These are phyloP conservation scores for Lactarius hengduanensis DNA, from an alignment of 768 basidiomycete species.

Conservation along the genomic window DNA sequence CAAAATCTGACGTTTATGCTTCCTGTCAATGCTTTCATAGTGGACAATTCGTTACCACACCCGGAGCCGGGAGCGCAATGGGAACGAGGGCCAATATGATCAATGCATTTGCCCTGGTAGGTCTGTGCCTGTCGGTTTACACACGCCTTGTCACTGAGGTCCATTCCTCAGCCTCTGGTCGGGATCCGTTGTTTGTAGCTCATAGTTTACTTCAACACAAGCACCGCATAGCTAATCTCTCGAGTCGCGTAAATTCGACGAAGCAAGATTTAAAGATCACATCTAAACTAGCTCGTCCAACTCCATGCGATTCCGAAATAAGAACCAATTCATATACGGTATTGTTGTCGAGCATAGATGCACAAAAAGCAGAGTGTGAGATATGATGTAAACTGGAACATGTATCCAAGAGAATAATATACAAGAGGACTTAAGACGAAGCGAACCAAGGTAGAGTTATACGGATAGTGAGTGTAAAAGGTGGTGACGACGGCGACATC, in stretches of 20 bases:
- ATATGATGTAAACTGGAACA: constrained; percentile 15
- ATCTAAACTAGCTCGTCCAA: background rate
- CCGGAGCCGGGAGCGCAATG: constrained; percentile 2
- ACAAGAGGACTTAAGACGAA: constrained; percentile 15
- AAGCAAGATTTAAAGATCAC: background rate
- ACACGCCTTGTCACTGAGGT: background rate
- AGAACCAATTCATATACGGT: background rate
- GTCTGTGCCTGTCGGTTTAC: background rate
- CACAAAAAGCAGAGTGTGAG: constrained; percentile 8
- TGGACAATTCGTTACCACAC: constrained; percentile 12
- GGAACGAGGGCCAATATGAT: constrained; percentile 22
- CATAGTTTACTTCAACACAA: background rate
- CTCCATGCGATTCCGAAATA: background rate
- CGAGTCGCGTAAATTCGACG: background rate
- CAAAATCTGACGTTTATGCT: constrained; percentile 8
- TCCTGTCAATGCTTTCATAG: background rate
- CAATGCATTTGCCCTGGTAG: background rate
- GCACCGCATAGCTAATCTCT: background rate
- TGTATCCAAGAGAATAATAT: constrained; percentile 25
- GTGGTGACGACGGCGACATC: constrained; percentile 17
- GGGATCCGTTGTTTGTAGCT: too few species aligned
- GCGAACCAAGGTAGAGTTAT: constrained; percentile 1
- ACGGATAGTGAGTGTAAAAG: constrained; percentile 14
- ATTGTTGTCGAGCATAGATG: constrained; percentile 14
- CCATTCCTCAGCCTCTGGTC: background rate